A percentile compares a stretch with the other conserved stretches of the same genome.
phyloP scores from a whole-genome alignment of 345 rosid species.

The Populus nigra region DNA sequence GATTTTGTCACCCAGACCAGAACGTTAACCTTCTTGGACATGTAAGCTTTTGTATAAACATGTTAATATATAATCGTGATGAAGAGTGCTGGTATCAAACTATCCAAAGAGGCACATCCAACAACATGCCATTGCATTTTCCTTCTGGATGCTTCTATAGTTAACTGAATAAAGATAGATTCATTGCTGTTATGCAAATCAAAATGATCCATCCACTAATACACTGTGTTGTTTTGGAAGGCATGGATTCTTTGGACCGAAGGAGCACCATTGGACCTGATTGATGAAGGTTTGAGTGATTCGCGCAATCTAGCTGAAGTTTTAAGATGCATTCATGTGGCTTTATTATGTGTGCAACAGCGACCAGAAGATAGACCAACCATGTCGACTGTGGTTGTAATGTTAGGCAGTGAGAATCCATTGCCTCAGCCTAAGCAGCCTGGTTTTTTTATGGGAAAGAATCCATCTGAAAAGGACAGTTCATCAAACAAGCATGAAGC shows the following conservation, averaged over 20 bases:
- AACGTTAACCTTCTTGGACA: constrained; percentile 1
- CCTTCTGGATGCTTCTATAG: not conserved
- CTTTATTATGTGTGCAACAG: constrained; percentile 1
- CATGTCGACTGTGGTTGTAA: not conserved
- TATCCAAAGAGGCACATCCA: not conserved
- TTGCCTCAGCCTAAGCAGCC: constrained; percentile 8
- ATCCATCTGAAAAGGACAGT: not conserved
- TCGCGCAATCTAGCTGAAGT: not conserved
- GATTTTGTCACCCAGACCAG: not conserved
- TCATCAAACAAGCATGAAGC: not conserved
- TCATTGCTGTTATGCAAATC: too few relatives aligned
- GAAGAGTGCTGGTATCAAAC: not conserved
- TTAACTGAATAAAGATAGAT: too few relatives aligned
- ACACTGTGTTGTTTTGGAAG: constrained; percentile 4
- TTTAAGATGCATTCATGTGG: not conserved
- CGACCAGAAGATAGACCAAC: not conserved
- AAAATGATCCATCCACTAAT: too few relatives aligned
- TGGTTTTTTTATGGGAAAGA: not conserved
- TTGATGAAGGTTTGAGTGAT: not conserved
- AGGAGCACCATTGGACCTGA: not conserved
- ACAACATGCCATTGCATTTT: not conserved
- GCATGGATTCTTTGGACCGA: constrained; percentile 13
- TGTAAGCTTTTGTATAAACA: not conserved
- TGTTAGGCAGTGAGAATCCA: not conserved
- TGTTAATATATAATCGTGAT: too few relatives aligned